phyloP scores from a whole-genome alignment of 441 rosid species.

The Populus hybrid region DNA sequence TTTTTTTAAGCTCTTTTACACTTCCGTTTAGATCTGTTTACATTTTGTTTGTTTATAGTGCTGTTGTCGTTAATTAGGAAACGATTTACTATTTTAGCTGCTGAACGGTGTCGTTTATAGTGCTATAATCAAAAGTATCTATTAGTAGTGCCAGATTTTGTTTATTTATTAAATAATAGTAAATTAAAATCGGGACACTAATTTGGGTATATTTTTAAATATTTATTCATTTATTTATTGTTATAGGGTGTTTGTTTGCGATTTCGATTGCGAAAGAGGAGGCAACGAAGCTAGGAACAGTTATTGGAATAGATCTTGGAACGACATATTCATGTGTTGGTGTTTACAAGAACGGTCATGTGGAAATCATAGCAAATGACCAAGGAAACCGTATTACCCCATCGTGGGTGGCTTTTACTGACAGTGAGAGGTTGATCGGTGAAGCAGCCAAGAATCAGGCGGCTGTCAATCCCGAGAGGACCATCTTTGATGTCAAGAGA shows the following conservation, averaged over 20 bases:
- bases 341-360: constrained; percentile 97
- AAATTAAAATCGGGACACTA: neutral
- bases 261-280: constrained; percentile 84
- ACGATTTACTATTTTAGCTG: neutral
- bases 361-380: constrained; percentile 96
- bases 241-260: constrained; percentile 61
- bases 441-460: constrained; percentile 97
- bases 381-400: constrained; percentile 99
- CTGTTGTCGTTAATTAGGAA: neutral
- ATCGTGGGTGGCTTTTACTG: constrained; percentile 96
- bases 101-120: neutral
- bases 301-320: constrained; percentile 92
- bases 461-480: constrained; percentile 73
- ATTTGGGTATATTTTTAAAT: neutral
- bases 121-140: too few species aligned
- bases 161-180: neutral
- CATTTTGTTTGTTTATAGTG: neutral
- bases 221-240: neutral
- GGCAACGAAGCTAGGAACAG: constrained; percentile 85
- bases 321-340: constrained; percentile 97
- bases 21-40: constrained; percentile 8
- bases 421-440: constrained; percentile 85
- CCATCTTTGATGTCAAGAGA: constrained; percentile 91
- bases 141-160: too few species aligned
- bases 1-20: neutral